Conservation (phyloP, 192 early-diverging fungal genomes). For the Backusella tarrabulga region DNA sequence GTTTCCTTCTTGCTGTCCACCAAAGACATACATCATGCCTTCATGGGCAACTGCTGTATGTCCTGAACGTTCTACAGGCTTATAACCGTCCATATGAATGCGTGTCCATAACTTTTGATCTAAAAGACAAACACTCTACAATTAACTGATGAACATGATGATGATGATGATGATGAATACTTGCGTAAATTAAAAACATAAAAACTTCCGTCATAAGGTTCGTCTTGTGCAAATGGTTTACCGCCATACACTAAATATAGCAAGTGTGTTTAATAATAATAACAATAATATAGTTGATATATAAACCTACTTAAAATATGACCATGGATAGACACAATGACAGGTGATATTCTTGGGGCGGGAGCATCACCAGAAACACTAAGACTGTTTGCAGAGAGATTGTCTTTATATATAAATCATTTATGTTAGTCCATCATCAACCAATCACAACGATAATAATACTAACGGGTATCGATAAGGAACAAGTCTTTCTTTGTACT, state of each 20-base stretch:
- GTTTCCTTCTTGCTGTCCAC: slow-evolving; percentile 42
- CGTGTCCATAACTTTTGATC: slow-evolving; percentile 35
- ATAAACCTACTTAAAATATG: slow-evolving; percentile 43
- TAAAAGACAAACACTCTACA: neutral
- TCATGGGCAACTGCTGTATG: slow-evolving; percentile 47
- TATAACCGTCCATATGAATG: slow-evolving; percentile 36
- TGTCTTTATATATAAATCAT: slow-evolving; percentile 9
- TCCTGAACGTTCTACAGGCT: slow-evolving; percentile 44
- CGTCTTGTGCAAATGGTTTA: slow-evolving; percentile 25
- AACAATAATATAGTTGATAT: neutral
- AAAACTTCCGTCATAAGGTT: slow-evolving; percentile 33
- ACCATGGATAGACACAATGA: slow-evolving; percentile 43
- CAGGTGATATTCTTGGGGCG: slow-evolving; percentile 34
- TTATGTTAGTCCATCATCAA: neutral
- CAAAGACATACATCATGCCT: slow-evolving; percentile 50
- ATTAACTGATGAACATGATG: neutral
- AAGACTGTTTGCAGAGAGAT: slow-evolving; percentile 25
- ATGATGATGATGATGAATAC: slow-evolving; percentile 1
- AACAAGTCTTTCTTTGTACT: slow-evolving; percentile 29
- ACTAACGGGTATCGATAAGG: slow-evolving; percentile 26
- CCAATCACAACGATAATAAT: neutral
- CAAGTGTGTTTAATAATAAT: neutral
- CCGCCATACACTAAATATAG: slow-evolving; percentile 39
- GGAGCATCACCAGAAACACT: slow-evolving; percentile 44
- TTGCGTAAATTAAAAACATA: slow-evolving; percentile 44